Percentiles rank a stretch among this genome's conserved stretches.
Conservation (phyloP, 768 basidiomycete genomes). For the Mycena polygramma region DNA sequence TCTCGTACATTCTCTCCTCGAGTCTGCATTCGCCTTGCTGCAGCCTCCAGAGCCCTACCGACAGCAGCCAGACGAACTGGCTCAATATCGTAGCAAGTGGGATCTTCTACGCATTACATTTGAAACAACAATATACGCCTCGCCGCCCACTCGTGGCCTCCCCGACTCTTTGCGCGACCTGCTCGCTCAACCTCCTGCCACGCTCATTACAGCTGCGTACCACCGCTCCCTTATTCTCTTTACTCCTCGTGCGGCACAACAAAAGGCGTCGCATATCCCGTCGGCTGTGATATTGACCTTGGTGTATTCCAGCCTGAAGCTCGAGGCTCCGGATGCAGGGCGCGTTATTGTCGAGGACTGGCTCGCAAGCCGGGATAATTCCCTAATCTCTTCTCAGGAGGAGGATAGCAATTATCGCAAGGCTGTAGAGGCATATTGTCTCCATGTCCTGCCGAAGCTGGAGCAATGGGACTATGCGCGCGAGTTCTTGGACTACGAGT, state of each 20-base stretch:
- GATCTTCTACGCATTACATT: conserved; percentile 89
- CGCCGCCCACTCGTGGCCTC: conserved; percentile 62
- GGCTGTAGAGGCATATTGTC: conserved; percentile 81
- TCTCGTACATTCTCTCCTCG: conserved; percentile 75
- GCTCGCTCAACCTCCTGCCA: conserved; percentile 69
- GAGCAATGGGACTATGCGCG: conserved; percentile 85
- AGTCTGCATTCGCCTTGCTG: conserved; percentile 77
- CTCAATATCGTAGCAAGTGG: conserved; percentile 81
- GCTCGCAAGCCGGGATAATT: conserved; percentile 71
- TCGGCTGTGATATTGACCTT: conserved; percentile 78
- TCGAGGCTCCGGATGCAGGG: conserved; percentile 71
- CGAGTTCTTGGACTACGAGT: conserved; percentile 82
- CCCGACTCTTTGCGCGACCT: conserved; percentile 67
- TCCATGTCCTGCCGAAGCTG: conserved; percentile 78
- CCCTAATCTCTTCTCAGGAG: conserved; percentile 40
- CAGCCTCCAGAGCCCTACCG: conserved; percentile 48
- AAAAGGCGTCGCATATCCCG: conserved; percentile 72
- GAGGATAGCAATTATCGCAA: conserved; percentile 76
- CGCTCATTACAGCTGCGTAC: conserved; percentile 68
- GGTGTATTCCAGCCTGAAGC: conserved; percentile 76
- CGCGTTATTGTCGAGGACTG: conserved; percentile 82
- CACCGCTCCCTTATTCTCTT: conserved; percentile 78
- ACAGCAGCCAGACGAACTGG: conserved; percentile 54
- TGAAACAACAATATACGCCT: conserved; percentile 78
- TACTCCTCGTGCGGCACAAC: conserved; percentile 56